A percentile compares a stretch with the other conserved stretches of the same genome.
Evolutionary conservation across 2,329 filamentous ascomycete genomes (phyloP).

Genomic region (Parascedosporium putredinis): DNA sequence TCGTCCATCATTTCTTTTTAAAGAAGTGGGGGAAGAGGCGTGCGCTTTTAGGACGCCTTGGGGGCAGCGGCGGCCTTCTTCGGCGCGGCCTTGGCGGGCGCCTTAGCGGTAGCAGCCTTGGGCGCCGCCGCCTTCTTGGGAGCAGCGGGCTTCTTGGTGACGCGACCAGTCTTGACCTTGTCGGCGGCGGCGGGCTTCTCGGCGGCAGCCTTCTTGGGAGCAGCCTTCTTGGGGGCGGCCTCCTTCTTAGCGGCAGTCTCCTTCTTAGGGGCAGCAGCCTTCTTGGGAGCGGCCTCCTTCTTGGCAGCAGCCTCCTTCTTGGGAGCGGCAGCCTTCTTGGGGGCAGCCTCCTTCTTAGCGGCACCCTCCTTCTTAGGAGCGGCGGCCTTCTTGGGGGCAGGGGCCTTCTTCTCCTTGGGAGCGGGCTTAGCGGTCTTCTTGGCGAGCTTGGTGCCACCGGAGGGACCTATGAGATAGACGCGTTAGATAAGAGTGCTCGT

Average conservation of each 20-base stretch:
- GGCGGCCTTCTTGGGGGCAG: slow-evolving; percentile 19
- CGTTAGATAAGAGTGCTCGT: no score
- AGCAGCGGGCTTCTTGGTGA: slow-evolving; percentile 12
- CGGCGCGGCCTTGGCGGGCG: slow-evolving; percentile 36
- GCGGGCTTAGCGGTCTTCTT: slow-evolving; percentile 50
- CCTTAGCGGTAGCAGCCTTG: slow-evolving; percentile 8
- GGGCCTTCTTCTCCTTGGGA: slow-evolving; percentile 16
- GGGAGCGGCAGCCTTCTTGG: slow-evolving; percentile 19
- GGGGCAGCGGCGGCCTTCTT: slow-evolving; percentile 27
- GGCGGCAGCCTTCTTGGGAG: slow-evolving; percentile 17
- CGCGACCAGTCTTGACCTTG: slow-evolving; percentile 13
- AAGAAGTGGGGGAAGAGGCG: neutral
- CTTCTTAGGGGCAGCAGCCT: slow-evolving; percentile 18
- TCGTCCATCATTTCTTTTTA: neutral
- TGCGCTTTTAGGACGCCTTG: slow-evolving; percentile 15
- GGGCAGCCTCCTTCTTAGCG: slow-evolving; percentile 42
- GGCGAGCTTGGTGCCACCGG: slow-evolving; percentile 83
- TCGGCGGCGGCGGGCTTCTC: slow-evolving; percentile 19
- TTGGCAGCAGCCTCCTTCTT: slow-evolving; percentile 22
- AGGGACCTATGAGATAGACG: slow-evolving; percentile 64
- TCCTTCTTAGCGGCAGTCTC: slow-evolving; percentile 28
- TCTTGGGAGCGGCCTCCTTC: slow-evolving; percentile 21
- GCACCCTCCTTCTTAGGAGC: slow-evolving; percentile 49
- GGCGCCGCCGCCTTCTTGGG: slow-evolving; percentile 17
- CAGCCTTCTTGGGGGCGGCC: slow-evolving; percentile 21